phyloP scores from a whole-genome alignment of 169 alveolate species.

The Plasmodium malariae region DNA sequence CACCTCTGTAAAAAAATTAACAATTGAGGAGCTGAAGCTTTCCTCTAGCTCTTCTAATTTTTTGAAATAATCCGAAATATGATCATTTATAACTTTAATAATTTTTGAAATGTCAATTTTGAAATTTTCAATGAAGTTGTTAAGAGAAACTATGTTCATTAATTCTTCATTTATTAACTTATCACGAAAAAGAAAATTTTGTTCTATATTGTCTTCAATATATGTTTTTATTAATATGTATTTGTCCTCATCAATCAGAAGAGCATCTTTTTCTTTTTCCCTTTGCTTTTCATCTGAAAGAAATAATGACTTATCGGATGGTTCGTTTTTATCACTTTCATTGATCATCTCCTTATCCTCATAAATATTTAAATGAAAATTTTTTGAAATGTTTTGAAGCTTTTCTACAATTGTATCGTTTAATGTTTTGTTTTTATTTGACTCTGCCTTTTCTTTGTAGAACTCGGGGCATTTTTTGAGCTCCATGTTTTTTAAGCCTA shows the following conservation, averaged over 20 bases:
- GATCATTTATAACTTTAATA: constrained; percentile 47
- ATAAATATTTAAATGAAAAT: constrained; percentile 11
- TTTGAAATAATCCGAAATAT: constrained; percentile 29
- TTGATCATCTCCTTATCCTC: background rate
- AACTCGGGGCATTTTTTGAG: constrained; percentile 45
- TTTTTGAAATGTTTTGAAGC: constrained; percentile 15
- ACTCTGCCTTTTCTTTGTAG: constrained; percentile 12
- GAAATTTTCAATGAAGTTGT: constrained; percentile 44
- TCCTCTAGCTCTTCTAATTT: constrained; percentile 69
- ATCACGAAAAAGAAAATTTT: constrained; percentile 39
- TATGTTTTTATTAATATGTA: constrained; percentile 32
- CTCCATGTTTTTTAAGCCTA: constrained; percentile 16
- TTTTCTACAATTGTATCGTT: constrained; percentile 10
- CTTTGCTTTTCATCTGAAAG: background rate
- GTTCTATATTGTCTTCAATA: constrained; percentile 52
- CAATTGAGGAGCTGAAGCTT: constrained; percentile 36
- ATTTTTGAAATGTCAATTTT: constrained; percentile 38
- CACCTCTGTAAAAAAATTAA: constrained; percentile 63
- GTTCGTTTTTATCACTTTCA: background rate
- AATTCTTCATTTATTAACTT: constrained; percentile 60
- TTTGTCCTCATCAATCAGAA: constrained; percentile 12
- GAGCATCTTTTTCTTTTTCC: background rate
- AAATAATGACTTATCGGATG: background rate
- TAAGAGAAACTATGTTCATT: constrained; percentile 44
- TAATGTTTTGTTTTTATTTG: constrained; percentile 25